Evolutionary conservation across 192 early-diverging fungal genomes (phyloP).

Genomic region (Funneliformis mosseae): DNA sequence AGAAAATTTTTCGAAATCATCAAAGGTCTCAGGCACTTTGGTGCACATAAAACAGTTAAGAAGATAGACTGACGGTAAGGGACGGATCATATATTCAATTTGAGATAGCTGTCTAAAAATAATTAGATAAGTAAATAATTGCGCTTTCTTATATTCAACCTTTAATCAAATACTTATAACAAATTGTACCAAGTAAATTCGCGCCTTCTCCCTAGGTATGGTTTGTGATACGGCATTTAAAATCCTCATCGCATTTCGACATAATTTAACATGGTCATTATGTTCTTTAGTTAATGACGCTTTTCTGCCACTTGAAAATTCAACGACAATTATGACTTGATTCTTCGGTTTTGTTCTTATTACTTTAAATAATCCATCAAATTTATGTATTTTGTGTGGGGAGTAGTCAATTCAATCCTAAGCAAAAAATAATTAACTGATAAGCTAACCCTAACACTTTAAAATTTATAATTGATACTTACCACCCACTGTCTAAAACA

Average conservation of each 20-base stretch:
- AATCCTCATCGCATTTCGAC: constrained; percentile 16
- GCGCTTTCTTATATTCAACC: background rate
- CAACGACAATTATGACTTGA: constrained; percentile 23
- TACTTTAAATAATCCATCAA: constrained; percentile 22
- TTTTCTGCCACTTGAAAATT: constrained; percentile 21
- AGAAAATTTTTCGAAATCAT: constrained; percentile 21
- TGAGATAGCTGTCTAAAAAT: constrained; percentile 9
- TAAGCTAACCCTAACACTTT: constrained; percentile 4
- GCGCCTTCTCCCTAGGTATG: background rate
- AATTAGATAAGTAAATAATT: constrained; percentile 18
- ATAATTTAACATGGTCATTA: constrained; percentile 24
- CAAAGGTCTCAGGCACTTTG: constrained; percentile 13
- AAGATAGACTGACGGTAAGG: constrained; percentile 14
- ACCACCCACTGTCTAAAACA: constrained; percentile 20
- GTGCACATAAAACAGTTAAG: constrained; percentile 5
- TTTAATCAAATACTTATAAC: constrained; percentile 26
- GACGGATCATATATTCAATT: constrained; percentile 14
- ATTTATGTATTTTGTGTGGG: constrained; percentile 17
- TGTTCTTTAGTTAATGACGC: constrained; percentile 10
- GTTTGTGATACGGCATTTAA: background rate
- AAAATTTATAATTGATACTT: constrained; percentile 24
- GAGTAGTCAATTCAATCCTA: constrained; percentile 23
- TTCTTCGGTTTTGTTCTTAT: constrained; percentile 10
- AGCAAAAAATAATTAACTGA: constrained; percentile 17
- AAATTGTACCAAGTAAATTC: constrained; percentile 18